phyloP scores from a whole-genome alignment of 2,329 filamentous ascomycete species.

The Aspergillus puulaauensis region DNA sequence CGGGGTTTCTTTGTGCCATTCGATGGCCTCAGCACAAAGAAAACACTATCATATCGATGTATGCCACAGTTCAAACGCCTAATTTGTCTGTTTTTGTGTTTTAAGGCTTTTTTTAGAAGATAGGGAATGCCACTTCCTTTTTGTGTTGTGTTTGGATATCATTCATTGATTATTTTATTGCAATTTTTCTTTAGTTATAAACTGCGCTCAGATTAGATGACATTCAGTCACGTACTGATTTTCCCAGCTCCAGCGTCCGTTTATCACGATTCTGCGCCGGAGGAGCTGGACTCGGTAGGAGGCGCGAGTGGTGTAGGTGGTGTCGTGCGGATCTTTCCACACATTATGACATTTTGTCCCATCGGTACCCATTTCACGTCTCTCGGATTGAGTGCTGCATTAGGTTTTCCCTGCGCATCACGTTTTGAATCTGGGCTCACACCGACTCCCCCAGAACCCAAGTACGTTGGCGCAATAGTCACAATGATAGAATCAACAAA shows the following conservation, averaged over 20 bases:
- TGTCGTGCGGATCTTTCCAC: slow-evolving; percentile 56
- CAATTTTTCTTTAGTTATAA: not conserved
- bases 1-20: not conserved
- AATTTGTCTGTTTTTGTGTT: not conserved
- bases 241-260: not conserved
- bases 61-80: not conserved
- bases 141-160: not conserved
- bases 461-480: slow-evolving; percentile 84
- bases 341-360: slow-evolving; percentile 80
- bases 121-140: not conserved
- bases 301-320: not conserved
- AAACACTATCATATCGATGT: not conserved
- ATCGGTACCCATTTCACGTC: slow-evolving; percentile 73
- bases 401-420: slow-evolving; percentile 51
- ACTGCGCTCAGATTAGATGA: not conserved
- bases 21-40: not conserved
- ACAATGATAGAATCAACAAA: slow-evolving; percentile 78
- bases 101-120: not conserved
- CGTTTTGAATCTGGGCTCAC: slow-evolving; percentile 67
- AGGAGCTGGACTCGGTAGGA: slow-evolving; percentile 2
- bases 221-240: not conserved
- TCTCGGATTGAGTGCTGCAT: slow-evolving; percentile 64
- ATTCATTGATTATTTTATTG: not conserved
- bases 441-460: slow-evolving; percentile 79
- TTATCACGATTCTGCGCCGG: slow-evolving; percentile 2